Evolutionary conservation across 2,329 filamentous ascomycete species (phyloP), one percentile per base, ranked within the genome.

Genomic region (Cercospora sp.): DNA sequence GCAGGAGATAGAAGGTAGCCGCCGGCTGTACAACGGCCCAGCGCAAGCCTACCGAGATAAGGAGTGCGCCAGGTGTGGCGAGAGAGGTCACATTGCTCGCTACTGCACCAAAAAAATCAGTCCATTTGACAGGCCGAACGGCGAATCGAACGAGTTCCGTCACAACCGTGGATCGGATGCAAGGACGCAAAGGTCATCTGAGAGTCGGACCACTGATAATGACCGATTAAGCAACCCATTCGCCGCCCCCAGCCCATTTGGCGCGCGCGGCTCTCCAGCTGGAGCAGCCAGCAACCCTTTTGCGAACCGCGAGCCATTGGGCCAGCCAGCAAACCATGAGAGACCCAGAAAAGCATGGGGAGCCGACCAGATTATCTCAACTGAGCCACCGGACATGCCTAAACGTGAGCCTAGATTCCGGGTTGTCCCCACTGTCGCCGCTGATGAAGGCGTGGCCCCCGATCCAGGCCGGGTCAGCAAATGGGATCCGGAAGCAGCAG

Each of bases 31-130:
- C 62, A 57, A 64, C 36, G 62, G 33, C 9, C 31, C 62, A 26
- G 62, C 28, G 3, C 62, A 64, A 45, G 9, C 48, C 20, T 33
- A 64, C 28, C 65, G 30, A 28, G 55, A 65, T 33, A 64, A 60
- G 20, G 58, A 31, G 48, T 68, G 62, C 64, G 70, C 61, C 23
- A 63, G 66, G 12, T 72, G 71, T 64, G 71, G 71, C 9, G 58
- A 65, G 64, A 60, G 55, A 28, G 71, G 71, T 13, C 71, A 72
- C 33, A 61, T 66, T 16, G 69, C 67, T 16, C 57, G 62, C 20
- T 62, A 64, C 12, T 72, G 70, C 53, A 53, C 63, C 28, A 60
- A 60, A n/a, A 4, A 33, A 4, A 60, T 53, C 10, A 60, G 59
- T 33, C 60, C 51, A 23, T 63, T 53, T 30, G 28, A 30, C 13